Evolutionary conservation across 2,329 filamentous ascomycete species (phyloP).

Genomic region (Trichophyton simii): DNA sequence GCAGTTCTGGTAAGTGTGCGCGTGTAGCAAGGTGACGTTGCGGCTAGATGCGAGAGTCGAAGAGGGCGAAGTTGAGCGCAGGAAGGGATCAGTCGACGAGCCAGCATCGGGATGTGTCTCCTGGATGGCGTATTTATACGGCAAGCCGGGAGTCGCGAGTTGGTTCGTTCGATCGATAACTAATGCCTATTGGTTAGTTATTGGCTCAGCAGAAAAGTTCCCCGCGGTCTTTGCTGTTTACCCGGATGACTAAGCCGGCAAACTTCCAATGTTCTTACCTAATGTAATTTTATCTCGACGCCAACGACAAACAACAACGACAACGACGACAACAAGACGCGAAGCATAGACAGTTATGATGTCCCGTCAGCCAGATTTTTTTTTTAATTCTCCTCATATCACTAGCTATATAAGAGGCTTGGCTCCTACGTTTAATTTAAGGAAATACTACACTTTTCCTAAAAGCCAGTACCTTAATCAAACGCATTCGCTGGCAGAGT

Average conservation of each 20-base stretch:
- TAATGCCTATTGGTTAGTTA: not conserved
- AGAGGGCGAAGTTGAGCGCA: not conserved
- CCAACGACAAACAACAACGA: too few relatives aligned
- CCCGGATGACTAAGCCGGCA: not conserved
- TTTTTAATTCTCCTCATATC: too few relatives aligned
- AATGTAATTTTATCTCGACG: too few relatives aligned
- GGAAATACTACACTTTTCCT: too few relatives aligned
- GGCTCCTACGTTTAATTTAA: too few relatives aligned
- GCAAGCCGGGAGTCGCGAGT: not conserved
- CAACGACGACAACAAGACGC: too few relatives aligned
- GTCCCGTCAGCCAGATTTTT: too few relatives aligned
- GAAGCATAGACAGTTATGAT: too few relatives aligned
- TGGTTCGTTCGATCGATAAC: not conserved
- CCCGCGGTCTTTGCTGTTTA: not conserved
- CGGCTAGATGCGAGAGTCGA: not conserved
- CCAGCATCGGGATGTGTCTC: not conserved
- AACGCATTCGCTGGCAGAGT: not conserved
- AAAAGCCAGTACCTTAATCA: too few relatives aligned
- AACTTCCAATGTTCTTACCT: not conserved
- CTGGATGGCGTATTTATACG: not conserved
- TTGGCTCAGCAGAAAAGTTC: not conserved
- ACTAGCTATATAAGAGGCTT: too few relatives aligned
- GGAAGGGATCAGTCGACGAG: not conserved
- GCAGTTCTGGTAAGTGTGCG: not conserved
- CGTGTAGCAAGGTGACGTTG: not conserved